These are phyloP conservation scores for Salvia rosmarinus DNA, from an alignment of 257 asterid species.

Conservation along the genomic window DNA sequence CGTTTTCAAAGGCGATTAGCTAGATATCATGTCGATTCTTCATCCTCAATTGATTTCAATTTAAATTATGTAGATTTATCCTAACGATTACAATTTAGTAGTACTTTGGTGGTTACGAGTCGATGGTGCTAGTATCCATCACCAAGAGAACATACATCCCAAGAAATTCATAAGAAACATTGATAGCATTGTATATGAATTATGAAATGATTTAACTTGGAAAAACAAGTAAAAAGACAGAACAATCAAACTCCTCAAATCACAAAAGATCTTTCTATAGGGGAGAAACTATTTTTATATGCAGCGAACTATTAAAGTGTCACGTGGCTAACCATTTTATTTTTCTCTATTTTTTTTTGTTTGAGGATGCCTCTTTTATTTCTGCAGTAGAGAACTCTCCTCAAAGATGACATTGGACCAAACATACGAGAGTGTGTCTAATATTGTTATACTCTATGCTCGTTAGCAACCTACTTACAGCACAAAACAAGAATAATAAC, in stretches of 20 bases:
- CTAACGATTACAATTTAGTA: not conserved
- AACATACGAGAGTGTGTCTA: not conserved
- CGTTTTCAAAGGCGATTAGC: conserved; percentile 7
- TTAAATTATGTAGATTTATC: not conserved
- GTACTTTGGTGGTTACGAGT: not conserved
- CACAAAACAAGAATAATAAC: not conserved
- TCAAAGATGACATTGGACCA: not conserved
- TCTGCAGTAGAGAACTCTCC: not conserved
- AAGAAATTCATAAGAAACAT: not conserved
- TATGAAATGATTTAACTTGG: not conserved
- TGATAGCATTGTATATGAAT: not conserved
- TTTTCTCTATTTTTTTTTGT: not conserved
- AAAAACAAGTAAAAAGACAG: not conserved
- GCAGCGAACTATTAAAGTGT: not conserved
- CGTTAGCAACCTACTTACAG: not conserved
- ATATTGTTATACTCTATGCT: not conserved
- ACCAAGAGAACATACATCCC: not conserved
- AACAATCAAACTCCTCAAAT: not conserved
- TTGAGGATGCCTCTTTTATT: not conserved
- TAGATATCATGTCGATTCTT: not conserved
- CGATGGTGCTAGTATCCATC: not conserved
- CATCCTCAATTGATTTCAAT: not conserved
- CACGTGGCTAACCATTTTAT: not conserved
- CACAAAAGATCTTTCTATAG: not conserved
- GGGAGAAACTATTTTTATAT: not conserved